Evolutionary conservation across 257 asterid genomes (phyloP), one percentile per base, ranked within the genome.

Genomic region (Jasminum sambac): DNA sequence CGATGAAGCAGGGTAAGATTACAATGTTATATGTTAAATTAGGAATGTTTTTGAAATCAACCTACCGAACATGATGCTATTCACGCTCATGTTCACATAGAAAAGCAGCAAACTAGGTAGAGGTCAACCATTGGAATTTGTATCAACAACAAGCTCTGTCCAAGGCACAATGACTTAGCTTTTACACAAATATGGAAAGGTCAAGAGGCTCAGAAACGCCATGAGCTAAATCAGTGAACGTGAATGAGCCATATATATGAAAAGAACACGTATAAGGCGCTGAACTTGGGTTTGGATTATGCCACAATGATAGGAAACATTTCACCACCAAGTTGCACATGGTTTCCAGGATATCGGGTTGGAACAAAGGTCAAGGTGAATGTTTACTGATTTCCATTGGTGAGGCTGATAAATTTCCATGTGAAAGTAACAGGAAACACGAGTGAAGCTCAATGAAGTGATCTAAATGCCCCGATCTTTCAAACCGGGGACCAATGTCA

Each of bases 241-340:
- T 95, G 96, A 96, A 91, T 88, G 99, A 89, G 84, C 88, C 96
- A 64, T 91, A 95, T 30, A 44, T 84, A 63, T 82, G 96, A 83
- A 88, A 84, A 85, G 99, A 91, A 78, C 93, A 89, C 80, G 13
- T 91, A 96, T 26, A 96, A 94, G 86, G 95, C 89, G 67, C 93
- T 91, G 84, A 94, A 17, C 14, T 46, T 46, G 96, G 98, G 98
- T 63, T 78, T 94, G 82, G 96, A 94, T 77, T 91, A 91, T 88
- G 99, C 96, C 69, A 85, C 91, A 97, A 88, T 91, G 98, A 89
- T 96, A 16, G 99, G 98, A 69, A 98, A 95, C 85, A 96, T 91
- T 75, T 96, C 96, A 39, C 96, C 99, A 17, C 80, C 89, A 77
- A 96, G n/a, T 97, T 70, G 78, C 95, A 67, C 95, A 89, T 82